Evolutionary conservation across 805 yeast genomes (phyloP), one percentile per base, ranked within the genome.

Genomic region (Starmerella vitae): DNA sequence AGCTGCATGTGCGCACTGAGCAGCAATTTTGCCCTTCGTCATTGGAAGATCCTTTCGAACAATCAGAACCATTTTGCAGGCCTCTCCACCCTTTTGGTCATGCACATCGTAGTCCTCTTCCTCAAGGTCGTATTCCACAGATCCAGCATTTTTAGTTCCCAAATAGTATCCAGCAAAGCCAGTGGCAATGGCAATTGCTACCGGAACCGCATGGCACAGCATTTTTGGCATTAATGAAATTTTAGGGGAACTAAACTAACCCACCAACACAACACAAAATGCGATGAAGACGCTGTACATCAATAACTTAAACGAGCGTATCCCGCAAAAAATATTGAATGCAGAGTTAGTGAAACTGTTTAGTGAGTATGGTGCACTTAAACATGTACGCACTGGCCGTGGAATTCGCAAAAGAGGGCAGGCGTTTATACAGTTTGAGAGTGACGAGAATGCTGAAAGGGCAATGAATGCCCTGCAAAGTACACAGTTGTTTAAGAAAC

Each of bases 1-100:
- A 0, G 97, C 93, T n/a, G 98, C 98, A 63, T 91, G 99, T 28
- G 85, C 78, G 59, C 97, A 88, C 56, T 91, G 99, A 5, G 98
- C 98, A 4, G 97, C 96, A 2, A 82, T 78, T 56, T 91, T 91
- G 18, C 99, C 99, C 60, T 83, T 84, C 24, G 79, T 75, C 97
- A 91, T 91, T 31, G 74, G 77, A 44, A 91, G 63, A 57, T 91
- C 98, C 21, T 78, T 80, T 44, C 98, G 74, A 4, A 91, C 84
- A 3, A 85, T 74, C 20, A 91, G 64, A 0, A 91, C 85, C 94
- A 88, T 79, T 52, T 61, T 61, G 45, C 37, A 46, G 18, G 42
- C 47, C 42, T 37, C 44, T 20, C 22, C 43, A 15, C 19, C 19
- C 15, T 15, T 32, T 19, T 22, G 34, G 30, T 45, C 44, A 2